phyloP scores from a whole-genome alignment of 768 basidiomycete genomes.

The Boletus huronensis region DNA sequence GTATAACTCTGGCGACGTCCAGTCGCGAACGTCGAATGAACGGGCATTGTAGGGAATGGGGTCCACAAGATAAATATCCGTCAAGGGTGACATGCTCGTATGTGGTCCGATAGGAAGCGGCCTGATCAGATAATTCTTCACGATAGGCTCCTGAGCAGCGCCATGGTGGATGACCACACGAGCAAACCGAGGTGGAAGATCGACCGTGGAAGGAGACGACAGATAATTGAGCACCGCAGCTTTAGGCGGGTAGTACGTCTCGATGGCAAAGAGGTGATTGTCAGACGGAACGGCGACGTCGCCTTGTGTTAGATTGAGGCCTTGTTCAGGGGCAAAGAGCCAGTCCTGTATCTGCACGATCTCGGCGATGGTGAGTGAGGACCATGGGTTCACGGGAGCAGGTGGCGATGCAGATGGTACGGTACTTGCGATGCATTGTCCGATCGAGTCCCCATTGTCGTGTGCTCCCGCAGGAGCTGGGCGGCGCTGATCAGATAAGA shows the following conservation, averaged over 20 bases:
- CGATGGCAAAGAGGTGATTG: constrained; percentile 50
- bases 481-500: constrained; percentile 1
- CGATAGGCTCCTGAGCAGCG: constrained; percentile 36
- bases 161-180: constrained; percentile 53
- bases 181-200: constrained; percentile 40
- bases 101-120: constrained; percentile 46
- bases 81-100: constrained; percentile 42
- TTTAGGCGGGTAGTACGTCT: constrained; percentile 49
- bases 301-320: constrained; percentile 47
- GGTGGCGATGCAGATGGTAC: constrained; percentile 39
- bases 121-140: constrained; percentile 56
- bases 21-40: constrained; percentile 31
- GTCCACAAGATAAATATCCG: constrained; percentile 50
- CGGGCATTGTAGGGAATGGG: constrained; percentile 55
- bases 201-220: constrained; percentile 26
- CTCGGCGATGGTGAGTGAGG: constrained; percentile 45
- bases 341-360: constrained; percentile 43
- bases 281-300: constrained; percentile 37
- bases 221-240: constrained; percentile 45
- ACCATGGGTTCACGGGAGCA: constrained; percentile 48
- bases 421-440: constrained; percentile 34
- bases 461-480: neutral
- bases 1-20: constrained; percentile 28
- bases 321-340: constrained; percentile 40
- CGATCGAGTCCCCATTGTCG: constrained; percentile 13